These are phyloP conservation scores for Fusarium nematophilum DNA, from an alignment of 2,329 filamentous ascomycete species.

Conservation along the genomic window DNA sequence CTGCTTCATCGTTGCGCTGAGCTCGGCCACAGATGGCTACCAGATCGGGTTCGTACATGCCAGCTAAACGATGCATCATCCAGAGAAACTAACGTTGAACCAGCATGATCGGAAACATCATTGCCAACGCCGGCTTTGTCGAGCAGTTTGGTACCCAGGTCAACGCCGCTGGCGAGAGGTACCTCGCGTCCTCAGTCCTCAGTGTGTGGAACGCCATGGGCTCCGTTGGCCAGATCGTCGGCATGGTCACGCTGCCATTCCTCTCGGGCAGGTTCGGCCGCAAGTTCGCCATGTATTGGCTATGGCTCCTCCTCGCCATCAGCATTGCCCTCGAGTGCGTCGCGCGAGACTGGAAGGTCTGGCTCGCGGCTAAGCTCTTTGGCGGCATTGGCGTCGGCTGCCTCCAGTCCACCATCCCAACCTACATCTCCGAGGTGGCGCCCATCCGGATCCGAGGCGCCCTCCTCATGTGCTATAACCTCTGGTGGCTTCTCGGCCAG, in stretches of 20 bases:
- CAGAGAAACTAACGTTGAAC: neutral
- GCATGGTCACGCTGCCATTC: conserved; percentile 47
- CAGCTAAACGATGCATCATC: neutral
- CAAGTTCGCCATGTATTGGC: conserved; percentile 45
- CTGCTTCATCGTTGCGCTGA: too few relatives aligned
- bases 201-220: conserved; percentile 53
- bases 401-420: conserved; percentile 44
- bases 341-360: conserved; percentile 52
- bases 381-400: conserved; percentile 54
- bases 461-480: conserved; percentile 52
- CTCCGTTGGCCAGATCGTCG: conserved; percentile 53
- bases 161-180: conserved; percentile 36
- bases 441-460: conserved; percentile 50
- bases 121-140: conserved; percentile 18
- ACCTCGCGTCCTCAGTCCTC: conserved; percentile 50
- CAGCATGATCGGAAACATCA: conserved; percentile 14
- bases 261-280: conserved; percentile 43
- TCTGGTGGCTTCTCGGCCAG: conserved; percentile 57
- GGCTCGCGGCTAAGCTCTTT: conserved; percentile 51
- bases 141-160: conserved; percentile 9
- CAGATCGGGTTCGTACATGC: too few relatives aligned
- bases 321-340: conserved; percentile 53
- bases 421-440: neutral
- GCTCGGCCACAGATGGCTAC: too few relatives aligned
- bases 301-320: conserved; percentile 45